These are phyloP conservation scores for Backusella liffmaniae DNA, from an alignment of 192 early-diverging fungal genomes.

Conservation along the genomic window DNA sequence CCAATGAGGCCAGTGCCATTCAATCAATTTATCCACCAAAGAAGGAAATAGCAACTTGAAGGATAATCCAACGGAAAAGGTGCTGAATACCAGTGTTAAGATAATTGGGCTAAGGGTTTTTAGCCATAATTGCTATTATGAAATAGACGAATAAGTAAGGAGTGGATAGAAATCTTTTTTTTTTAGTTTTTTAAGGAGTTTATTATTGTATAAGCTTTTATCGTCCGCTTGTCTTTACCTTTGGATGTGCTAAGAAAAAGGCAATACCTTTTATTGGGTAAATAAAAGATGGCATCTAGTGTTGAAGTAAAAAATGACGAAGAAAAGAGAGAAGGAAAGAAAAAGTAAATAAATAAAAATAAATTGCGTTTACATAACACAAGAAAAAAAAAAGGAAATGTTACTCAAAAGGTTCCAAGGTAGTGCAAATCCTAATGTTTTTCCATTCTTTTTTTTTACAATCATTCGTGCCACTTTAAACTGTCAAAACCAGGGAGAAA, in stretches of 20 bases:
- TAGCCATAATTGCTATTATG: conserved; percentile 32
- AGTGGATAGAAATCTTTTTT: neutral
- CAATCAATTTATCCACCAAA: conserved; percentile 52
- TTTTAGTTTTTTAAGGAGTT: neutral
- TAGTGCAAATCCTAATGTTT: neutral
- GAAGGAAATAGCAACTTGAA: conserved; percentile 46
- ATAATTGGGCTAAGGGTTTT: conserved; percentile 46
- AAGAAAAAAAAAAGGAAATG: neutral
- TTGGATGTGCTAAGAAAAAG: conserved; percentile 43
- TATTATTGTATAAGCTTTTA: neutral
- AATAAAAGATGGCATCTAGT: neutral
- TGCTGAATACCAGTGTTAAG: conserved; percentile 43
- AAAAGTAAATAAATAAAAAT: neutral
- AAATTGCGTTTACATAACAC: neutral
- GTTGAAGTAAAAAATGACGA: neutral
- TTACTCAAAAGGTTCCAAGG: neutral
- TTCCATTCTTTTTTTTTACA: neutral
- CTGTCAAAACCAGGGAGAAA: neutral
- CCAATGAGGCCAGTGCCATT: conserved; percentile 45
- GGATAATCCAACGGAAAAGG: conserved; percentile 42
- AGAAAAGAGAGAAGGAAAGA: neutral
- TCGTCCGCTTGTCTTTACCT: conserved; percentile 12
- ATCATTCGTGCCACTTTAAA: neutral
- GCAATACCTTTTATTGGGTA: conserved; percentile 34
- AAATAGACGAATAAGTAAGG: neutral